Percentiles rank a stretch among this genome's conserved stretches.
phyloP scores from a whole-genome alignment of 257 asterid species.

The Craterostigma plantagineum region DNA sequence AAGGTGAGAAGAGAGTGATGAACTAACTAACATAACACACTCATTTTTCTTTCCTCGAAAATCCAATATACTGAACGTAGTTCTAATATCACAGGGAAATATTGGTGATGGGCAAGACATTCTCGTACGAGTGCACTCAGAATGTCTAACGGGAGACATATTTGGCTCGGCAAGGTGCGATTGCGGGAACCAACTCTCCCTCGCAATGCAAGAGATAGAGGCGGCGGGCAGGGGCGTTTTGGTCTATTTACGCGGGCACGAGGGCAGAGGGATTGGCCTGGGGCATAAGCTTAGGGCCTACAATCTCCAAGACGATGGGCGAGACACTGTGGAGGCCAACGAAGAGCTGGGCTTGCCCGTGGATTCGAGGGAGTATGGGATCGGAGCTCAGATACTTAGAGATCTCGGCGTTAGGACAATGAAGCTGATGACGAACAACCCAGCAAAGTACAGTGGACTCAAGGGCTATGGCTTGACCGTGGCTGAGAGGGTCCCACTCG shows the following conservation, averaged over 20 bases:
- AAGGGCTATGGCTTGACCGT: slow-evolving; percentile 88
- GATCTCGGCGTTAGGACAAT: slow-evolving; percentile 95
- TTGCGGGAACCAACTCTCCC: slow-evolving; percentile 81
- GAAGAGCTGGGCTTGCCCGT: slow-evolving; percentile 95
- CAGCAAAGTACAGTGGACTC: slow-evolving; percentile 80
- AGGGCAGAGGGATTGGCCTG: slow-evolving; percentile 92
- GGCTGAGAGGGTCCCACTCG: slow-evolving; percentile 74
- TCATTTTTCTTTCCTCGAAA: no score
- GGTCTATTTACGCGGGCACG: slow-evolving; percentile 96
- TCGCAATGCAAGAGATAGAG: slow-evolving; percentile 88
- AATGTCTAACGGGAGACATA: slow-evolving; percentile 95
- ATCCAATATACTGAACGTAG: no score
- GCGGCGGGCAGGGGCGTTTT: slow-evolving; percentile 84
- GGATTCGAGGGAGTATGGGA: slow-evolving; percentile 94
- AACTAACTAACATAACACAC: no score
- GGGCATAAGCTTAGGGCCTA: slow-evolving; percentile 97
- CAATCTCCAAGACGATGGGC: slow-evolving; percentile 84
- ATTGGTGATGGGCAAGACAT: slow-evolving; percentile 84
- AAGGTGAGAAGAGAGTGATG: slow-evolving; percentile 37
- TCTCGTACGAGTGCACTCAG: slow-evolving; percentile 91
- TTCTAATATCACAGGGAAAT: slow-evolving; percentile 93
- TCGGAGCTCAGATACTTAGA: slow-evolving; percentile 97
- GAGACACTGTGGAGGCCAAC: slow-evolving; percentile 93
- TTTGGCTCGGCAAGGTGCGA: slow-evolving; percentile 96
- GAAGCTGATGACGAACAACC: slow-evolving; percentile 96